Base-by-base conservation (phyloP, 495 filamentous ascomycete species). In the Poronia punctata region DNA sequence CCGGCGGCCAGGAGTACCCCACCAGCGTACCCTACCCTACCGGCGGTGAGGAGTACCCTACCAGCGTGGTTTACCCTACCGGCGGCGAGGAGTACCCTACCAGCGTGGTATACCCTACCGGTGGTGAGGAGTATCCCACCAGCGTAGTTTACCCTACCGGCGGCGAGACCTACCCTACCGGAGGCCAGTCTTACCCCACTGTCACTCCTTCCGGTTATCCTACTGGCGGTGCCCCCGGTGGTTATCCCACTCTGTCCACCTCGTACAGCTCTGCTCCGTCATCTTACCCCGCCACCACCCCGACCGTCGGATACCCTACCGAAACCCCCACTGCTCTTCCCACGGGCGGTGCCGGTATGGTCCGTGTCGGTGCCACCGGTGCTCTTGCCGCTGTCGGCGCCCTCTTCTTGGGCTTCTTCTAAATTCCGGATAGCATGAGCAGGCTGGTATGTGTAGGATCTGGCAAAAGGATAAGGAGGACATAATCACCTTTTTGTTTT, bases 331-430 rank as follows among this genome's bases (percentile, higher is more conserved):
- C 20, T 12, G 21, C 44, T 18, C 46, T 59, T 42, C 17, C 35
- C 28, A 56, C 52, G 4, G 55, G 46, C 16, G 49, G 52, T 29
- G 55, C 52, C 10, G 20, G 46, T 17, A 21, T 35, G 27, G 29
- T 53, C 8, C 49, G 49, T 16, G 33, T 42, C 14, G 35, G 52
- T 28, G 46, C 52, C 19, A 45, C 49, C 2, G 55, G 55, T 31
- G 46, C 35, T 25, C 14, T 56, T 10, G 38, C 45, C 3, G 52
- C 41, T 7, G 41, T 49, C 20, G 55, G 46, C 4, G 55, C 52
- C 29, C 29, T 56, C 27, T 52, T 36, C 46, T 17, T 56, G 15
- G 55, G 46, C 24, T 42, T 53, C 14, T 48, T 58, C 35, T 58
- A 56, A 50, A 31, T 36, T 31, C 36, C 35, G 26, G 15, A 17